phyloP scores from a whole-genome alignment of 331 rosid species.

The Acacia concinna region DNA sequence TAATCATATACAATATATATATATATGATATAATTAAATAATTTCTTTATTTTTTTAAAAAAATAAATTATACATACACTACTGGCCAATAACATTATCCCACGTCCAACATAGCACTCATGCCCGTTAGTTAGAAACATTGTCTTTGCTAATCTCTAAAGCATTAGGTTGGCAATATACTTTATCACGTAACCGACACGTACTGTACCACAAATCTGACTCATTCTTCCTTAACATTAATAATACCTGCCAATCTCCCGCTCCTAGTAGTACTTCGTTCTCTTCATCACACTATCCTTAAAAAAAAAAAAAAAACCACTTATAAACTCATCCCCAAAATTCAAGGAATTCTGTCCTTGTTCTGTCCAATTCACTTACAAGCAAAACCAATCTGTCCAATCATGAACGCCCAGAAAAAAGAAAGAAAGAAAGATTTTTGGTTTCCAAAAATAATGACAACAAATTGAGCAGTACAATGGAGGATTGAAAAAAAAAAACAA shows the following conservation, averaged over 20 bases:
- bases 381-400: conserved; percentile 9
- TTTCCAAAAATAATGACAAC: conserved; percentile 21
- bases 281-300: conserved; percentile 34
- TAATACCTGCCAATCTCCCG: conserved; percentile 7
- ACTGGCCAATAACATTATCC: too few relatives aligned
- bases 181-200: conserved; percentile 8
- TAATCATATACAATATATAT: too few relatives aligned
- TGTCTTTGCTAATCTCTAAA: not conserved
- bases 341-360: not conserved
- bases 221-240: conserved; percentile 48
- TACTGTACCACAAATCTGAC: conserved; percentile 30
- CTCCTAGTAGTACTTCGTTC: too few relatives aligned
- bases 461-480: conserved; percentile 17
- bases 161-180: conserved; percentile 1
- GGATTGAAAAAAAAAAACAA: too few relatives aligned
- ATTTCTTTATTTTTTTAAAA: too few relatives aligned
- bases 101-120: too few relatives aligned
- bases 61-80: too few relatives aligned
- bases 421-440: conserved; percentile 32
- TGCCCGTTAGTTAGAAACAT: conserved; percentile 1
- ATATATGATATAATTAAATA: too few relatives aligned
- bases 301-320: not conserved
- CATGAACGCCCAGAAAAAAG: not conserved
- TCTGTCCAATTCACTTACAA: conserved; percentile 9
- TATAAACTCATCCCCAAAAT: conserved; percentile 11